Percentiles rank a stretch among this genome's conserved stretches.
Conservation (phyloP, 805 yeast species). For the Zygosaccharomyces pseudorouxii region DNA sequence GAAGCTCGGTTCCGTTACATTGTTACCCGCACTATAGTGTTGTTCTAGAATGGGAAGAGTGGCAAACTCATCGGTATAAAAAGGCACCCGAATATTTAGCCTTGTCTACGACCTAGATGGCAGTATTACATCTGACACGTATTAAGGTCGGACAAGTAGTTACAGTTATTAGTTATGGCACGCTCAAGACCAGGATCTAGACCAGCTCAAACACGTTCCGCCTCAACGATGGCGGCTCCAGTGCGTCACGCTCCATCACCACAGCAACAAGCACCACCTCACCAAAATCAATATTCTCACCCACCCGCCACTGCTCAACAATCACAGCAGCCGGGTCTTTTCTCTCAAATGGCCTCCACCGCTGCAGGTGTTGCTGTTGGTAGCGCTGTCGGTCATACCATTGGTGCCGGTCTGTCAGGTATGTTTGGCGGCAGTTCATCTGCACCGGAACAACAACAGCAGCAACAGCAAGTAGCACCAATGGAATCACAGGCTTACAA, state of each 20-base stretch:
- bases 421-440: slow-evolving; percentile 56
- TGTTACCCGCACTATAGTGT: slow-evolving; percentile 1
- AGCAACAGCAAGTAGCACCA: slow-evolving; percentile 36
- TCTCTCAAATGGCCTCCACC: slow-evolving; percentile 96
- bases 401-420: slow-evolving; percentile 90
- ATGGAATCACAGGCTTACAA: slow-evolving; percentile 31
- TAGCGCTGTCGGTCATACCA: slow-evolving; percentile 92
- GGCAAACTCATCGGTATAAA: slow-evolving; percentile 2
- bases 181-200: slow-evolving; percentile 38
- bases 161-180: slow-evolving; percentile 35
- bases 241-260: slow-evolving; percentile 33
- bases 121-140: too few species aligned
- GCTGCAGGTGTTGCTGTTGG: slow-evolving; percentile 99
- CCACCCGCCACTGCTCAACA: slow-evolving; percentile 48
- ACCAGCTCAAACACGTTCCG: slow-evolving; percentile 55
- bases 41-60: neutral
- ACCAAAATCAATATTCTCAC: slow-evolving; percentile 41
- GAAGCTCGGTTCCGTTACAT: neutral
- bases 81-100: neutral
- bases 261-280: slow-evolving; percentile 18
- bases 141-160: neutral
- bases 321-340: slow-evolving; percentile 74
- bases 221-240: slow-evolving; percentile 69
- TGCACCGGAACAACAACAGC: slow-evolving; percentile 45
- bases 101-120: neutral